A percentile compares a stretch with the other conserved stretches of the same genome.
phyloP scores from a whole-genome alignment of 345 rosid genomes.

The Euphorbia lathyris region DNA sequence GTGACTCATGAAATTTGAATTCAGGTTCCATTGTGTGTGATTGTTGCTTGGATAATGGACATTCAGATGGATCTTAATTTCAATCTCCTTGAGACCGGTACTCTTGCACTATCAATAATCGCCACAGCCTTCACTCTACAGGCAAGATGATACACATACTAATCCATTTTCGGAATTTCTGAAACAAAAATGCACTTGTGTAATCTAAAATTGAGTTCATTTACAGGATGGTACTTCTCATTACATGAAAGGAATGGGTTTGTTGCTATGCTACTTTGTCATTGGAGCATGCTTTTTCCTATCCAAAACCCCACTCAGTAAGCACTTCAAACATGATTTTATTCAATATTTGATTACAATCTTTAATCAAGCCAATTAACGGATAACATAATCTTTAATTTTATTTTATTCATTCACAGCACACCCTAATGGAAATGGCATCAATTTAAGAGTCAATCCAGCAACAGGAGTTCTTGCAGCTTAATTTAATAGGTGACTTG shows the following conservation, averaged over 20 bases:
- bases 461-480: slow-evolving; percentile 20
- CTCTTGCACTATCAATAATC: slow-evolving; percentile 63
- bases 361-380: neutral
- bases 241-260: slow-evolving; percentile 79
- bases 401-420: neutral
- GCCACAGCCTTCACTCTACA: slow-evolving; percentile 76
- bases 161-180: neutral
- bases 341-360: neutral
- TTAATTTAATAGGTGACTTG: slow-evolving; percentile 17
- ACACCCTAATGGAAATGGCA: slow-evolving; percentile 23
- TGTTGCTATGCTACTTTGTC: slow-evolving; percentile 62
- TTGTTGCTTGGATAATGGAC: slow-evolving; percentile 75
- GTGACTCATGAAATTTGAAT: neutral
- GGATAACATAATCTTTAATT: neutral
- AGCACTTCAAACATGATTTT: slow-evolving; percentile 6
- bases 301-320: slow-evolving; percentile 45
- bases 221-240: slow-evolving; percentile 88
- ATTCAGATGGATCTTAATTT: slow-evolving; percentile 79
- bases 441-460: slow-evolving; percentile 22
- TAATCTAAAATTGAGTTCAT: neutral
- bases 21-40: slow-evolving; percentile 69
- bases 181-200: neutral
- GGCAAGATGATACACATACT: slow-evolving; percentile 24
- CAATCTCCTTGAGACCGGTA: slow-evolving; percentile 75
- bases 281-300: slow-evolving; percentile 80